Percentiles rank a stretch among this genome's conserved stretches.
Conservation (phyloP, 164 flowering plant species). For the Nelumbo lutea region DNA sequence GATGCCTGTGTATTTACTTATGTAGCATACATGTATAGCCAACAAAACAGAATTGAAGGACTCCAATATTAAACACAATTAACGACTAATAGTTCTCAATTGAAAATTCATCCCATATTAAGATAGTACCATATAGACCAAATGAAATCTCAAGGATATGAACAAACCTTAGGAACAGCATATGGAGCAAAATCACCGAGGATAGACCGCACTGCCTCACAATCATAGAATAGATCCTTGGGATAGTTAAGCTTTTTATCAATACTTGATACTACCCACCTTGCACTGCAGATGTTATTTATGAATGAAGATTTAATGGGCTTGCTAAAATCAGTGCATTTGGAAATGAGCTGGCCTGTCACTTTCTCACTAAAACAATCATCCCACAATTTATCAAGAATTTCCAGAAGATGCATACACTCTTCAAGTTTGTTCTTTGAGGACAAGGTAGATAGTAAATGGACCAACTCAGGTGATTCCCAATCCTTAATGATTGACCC, state of each 20-base stretch:
- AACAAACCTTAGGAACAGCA: constrained; percentile 82
- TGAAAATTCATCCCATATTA: too few relatives aligned
- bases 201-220: constrained; percentile 62
- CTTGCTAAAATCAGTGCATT: constrained; percentile 25
- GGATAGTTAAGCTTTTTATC: constrained; percentile 70
- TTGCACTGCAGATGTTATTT: constrained; percentile 37
- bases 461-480: constrained; percentile 72
- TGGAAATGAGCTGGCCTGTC: constrained; percentile 29
- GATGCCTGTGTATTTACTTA: too few relatives aligned
- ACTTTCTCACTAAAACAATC: constrained; percentile 52
- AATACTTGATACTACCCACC: constrained; percentile 69
- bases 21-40: too few relatives aligned
- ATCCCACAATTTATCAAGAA: constrained; percentile 81
- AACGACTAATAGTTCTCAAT: too few relatives aligned
- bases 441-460: constrained; percentile 46
- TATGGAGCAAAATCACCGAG: constrained; percentile 76
- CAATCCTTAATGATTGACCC: constrained; percentile 55
- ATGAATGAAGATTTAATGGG: constrained; percentile 59
- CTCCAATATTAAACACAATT: too few relatives aligned
- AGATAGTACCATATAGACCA: too few relatives aligned
- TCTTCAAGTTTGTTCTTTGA: constrained; percentile 29
- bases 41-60: too few relatives aligned
- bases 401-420: constrained; percentile 62
- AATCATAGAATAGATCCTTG: constrained; percentile 69
- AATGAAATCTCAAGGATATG: constrained; percentile 1